These are phyloP conservation scores for Dryas octopetala DNA, from an alignment of 306 rosid genomes.

Conservation along the genomic window DNA sequence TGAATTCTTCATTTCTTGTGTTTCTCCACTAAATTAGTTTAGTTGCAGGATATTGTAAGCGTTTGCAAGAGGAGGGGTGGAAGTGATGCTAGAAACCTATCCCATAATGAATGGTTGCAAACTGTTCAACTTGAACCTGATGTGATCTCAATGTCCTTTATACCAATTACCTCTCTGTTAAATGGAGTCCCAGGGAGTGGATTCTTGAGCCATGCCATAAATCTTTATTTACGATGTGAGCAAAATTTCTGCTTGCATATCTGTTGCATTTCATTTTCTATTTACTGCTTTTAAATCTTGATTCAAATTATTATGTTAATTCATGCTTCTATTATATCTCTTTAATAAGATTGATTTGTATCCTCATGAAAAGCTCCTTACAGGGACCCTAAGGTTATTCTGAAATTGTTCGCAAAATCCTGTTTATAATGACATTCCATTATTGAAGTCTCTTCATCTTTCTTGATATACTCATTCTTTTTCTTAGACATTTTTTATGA, in stretches of 20 bases:
- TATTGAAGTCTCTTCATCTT: too few relatives aligned
- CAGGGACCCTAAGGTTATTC: too few relatives aligned
- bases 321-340: background rate
- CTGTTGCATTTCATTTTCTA: constrained; percentile 5
- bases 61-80: constrained; percentile 93
- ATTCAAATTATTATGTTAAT: background rate
- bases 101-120: constrained; percentile 86
- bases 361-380: too few relatives aligned
- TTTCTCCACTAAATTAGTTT: constrained; percentile 10
- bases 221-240: constrained; percentile 96
- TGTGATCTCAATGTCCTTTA: constrained; percentile 92
- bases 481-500: too few relatives aligned
- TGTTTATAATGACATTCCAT: too few relatives aligned
- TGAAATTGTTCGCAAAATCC: too few relatives aligned
- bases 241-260: constrained; percentile 24
- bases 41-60: constrained; percentile 67
- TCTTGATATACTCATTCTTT: too few relatives aligned
- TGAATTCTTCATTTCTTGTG: background rate
- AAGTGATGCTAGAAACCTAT: constrained; percentile 44
- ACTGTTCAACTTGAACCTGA: constrained; percentile 87
- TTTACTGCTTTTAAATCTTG: constrained; percentile 12
- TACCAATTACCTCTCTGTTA: constrained; percentile 87
- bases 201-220: constrained; percentile 96
- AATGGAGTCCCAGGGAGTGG: constrained; percentile 98
- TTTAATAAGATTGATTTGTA: background rate